Conservation (phyloP, 176 grass and related monocot genomes). For the Oryza glaberrima region DNA sequence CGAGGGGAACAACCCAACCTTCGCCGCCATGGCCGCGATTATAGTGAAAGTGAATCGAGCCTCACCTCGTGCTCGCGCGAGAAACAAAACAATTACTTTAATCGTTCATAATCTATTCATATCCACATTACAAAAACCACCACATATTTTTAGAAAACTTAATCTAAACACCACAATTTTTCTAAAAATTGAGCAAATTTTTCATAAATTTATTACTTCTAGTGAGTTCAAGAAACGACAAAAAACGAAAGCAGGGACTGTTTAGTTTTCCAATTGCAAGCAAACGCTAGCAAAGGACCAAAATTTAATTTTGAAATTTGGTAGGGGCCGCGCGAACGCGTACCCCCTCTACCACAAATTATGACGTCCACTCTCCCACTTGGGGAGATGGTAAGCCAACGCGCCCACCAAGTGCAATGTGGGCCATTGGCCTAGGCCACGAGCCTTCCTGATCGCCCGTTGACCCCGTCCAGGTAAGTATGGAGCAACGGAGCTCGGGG, state of each 20-base stretch:
- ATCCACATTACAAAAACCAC: not conserved
- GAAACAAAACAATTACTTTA: not conserved
- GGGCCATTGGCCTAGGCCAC: constrained; percentile 51
- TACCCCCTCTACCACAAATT: constrained; percentile 79
- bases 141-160: not conserved
- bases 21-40: constrained; percentile 43
- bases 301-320: not conserved
- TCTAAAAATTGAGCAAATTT: no score
- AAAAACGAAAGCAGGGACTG: no score
- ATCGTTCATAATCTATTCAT: not conserved
- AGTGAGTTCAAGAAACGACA: no score
- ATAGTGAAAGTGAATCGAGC: no score
- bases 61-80: not conserved
- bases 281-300: no score
- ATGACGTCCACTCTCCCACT: constrained; percentile 61
- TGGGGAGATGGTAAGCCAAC: constrained; percentile 46
- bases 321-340: constrained; percentile 68
- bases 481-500: not conserved
- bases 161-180: no score
- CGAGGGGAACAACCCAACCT: not conserved
- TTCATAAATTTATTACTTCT: no score
- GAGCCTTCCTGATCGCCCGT: constrained; percentile 8
- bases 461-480: constrained; percentile 54
- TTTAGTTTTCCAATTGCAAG: no score
- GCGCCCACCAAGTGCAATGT: constrained; percentile 38